Evolutionary conservation across 169 alveolate genomes (phyloP), one percentile per base, ranked within the genome.

Genomic region (Perkinsus marinus): DNA sequence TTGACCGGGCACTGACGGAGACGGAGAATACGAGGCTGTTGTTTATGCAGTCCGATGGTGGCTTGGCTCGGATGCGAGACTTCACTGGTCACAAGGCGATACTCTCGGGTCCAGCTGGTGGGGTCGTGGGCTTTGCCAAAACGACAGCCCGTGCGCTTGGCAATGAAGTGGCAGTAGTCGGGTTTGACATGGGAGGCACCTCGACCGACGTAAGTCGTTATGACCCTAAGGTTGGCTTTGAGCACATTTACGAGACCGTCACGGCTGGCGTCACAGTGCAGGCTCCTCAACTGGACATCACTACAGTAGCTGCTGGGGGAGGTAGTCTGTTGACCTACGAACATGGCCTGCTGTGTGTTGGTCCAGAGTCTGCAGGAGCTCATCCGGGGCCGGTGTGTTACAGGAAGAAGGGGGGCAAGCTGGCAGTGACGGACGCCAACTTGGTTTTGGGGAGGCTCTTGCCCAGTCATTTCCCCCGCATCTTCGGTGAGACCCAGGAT

Each of bases 181-280:
- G 97, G 17, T 96, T 96, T 91, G 98, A 96, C 92, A 96, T 96
- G 98, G 98, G 98, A n/a, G 98, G 98, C 26, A 96, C 98, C 39
- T 96, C 98, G 39, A 96, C 98, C 39, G 96, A 95, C 92, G 96
- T 95, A 39, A 92, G 95, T 37, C 91, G 95, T 10, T 95, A 68
- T 90, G 95, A 93, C 68, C 94, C 93, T 6, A 37, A 37, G 37
- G 94, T 90, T 57, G 95, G 94, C n/a, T 91, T 92, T 90, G 95
- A 94, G 36, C 95, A 93, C 47, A 93, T 93, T 19, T 95, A 93
- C 43, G 98, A 96, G 92, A 94, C 94, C 16, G 93, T 93, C 39
- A 94, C 95, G 0, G 95, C 96, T 37, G 96, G 96, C n/a, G 95
- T 96, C 0, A 47, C 91, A 34, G 93, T 96, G 3, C 92, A 94